Percentiles rank a stretch among this genome's conserved stretches.
phyloP scores from a whole-genome alignment of 345 rosid species.

The Mallotus nudiflorus region DNA sequence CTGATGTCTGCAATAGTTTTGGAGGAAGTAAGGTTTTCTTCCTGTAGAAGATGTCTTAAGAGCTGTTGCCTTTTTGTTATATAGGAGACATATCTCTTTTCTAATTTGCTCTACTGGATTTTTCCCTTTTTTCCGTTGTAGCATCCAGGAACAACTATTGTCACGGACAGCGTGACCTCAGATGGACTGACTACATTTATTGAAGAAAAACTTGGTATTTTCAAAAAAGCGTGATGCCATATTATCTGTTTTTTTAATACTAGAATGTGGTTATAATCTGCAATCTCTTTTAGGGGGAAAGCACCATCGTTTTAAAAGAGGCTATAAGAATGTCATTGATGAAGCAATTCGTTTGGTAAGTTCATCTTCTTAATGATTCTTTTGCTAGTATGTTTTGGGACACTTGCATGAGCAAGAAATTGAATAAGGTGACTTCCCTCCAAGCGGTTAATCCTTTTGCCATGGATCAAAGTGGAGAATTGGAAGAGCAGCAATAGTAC shows the following conservation, averaged over 20 bases:
- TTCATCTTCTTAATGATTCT: slow-evolving; percentile 4
- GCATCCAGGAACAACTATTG: slow-evolving; percentile 98
- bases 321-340: slow-evolving; percentile 95
- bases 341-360: slow-evolving; percentile 94
- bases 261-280: slow-evolving; percentile 14
- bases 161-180: slow-evolving; percentile 98
- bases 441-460: not conserved
- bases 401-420: not conserved
- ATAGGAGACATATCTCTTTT: not conserved
- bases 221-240: slow-evolving; percentile 10
- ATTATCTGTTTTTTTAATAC: slow-evolving; percentile 6
- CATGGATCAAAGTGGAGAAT: not conserved
- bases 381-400: not conserved
- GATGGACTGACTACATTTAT: slow-evolving; percentile 86
- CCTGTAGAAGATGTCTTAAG: slow-evolving; percentile 14
- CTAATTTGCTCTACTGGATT: not conserved
- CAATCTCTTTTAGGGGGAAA: slow-evolving; percentile 63
- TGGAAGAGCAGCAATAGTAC: not conserved
- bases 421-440: not conserved
- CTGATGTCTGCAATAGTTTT: slow-evolving; percentile 90
- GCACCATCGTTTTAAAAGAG: slow-evolving; percentile 96
- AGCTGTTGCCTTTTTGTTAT: not conserved
- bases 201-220: slow-evolving; percentile 85
- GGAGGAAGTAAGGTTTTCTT: slow-evolving; percentile 67
- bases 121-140: slow-evolving; percentile 22